These are phyloP conservation scores for Diplodia sapinea DNA, from an alignment of 2,329 filamentous ascomycete genomes.

Conservation along the genomic window DNA sequence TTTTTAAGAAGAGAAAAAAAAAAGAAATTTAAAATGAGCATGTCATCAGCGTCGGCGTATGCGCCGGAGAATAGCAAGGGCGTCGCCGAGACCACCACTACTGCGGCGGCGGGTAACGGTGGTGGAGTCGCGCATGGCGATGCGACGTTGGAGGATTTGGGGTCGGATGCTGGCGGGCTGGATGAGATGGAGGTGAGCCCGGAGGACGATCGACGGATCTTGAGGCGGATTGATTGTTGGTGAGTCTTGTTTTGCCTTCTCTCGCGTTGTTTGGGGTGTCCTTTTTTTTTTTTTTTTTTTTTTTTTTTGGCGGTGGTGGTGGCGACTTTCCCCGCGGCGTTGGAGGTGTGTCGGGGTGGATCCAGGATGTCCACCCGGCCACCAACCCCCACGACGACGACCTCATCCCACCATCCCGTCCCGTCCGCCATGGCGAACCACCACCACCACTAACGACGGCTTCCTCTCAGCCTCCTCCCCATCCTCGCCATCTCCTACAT, in stretches of 20 bases:
- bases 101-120: background rate
- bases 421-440: too few relatives aligned
- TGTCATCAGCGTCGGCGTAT: background rate
- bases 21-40: background rate
- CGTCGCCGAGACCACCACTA: background rate
- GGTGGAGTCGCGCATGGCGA: background rate
- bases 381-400: too few relatives aligned
- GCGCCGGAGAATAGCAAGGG: background rate
- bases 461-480: slow-evolving; percentile 32
- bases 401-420: too few relatives aligned
- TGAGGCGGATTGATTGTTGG: slow-evolving; percentile 26
- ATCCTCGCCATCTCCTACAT: slow-evolving; percentile 35
- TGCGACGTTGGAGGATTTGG: slow-evolving; percentile 18
- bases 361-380: too few relatives aligned
- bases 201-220: slow-evolving; percentile 23
- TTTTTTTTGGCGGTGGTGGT: background rate
- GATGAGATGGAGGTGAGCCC: slow-evolving; percentile 10
- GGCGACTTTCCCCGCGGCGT: too few relatives aligned
- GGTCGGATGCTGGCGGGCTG: slow-evolving; percentile 2
- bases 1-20: background rate
- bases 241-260: background rate
- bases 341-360: too few relatives aligned
- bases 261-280: background rate
- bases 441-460: background rate
- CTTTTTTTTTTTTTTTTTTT: background rate